phyloP scores from a whole-genome alignment of 192 early-diverging fungal species.

The Podila minutissima region DNA sequence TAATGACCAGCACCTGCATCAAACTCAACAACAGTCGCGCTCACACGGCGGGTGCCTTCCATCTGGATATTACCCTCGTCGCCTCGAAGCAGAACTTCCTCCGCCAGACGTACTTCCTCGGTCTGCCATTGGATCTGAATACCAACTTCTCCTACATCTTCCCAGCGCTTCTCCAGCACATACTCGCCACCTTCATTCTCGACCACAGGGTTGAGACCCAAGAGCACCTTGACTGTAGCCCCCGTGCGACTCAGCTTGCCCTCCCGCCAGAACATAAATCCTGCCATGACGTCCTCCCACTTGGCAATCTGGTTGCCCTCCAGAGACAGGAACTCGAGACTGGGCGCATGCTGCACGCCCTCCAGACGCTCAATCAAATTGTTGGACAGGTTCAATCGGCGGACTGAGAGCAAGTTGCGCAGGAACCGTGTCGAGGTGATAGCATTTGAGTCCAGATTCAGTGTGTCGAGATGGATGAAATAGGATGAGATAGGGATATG shows the following conservation, averaged over 20 bases:
- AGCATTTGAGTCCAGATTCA: slow-evolving; percentile 42
- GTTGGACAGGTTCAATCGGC: slow-evolving; percentile 38
- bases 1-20: slow-evolving; percentile 3
- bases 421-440: slow-evolving; percentile 47
- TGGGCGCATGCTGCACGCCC: slow-evolving; percentile 40
- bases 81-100: slow-evolving; percentile 16
- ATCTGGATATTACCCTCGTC: not conserved
- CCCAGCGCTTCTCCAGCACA: slow-evolving; percentile 48
- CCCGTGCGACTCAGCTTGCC: slow-evolving; percentile 41
- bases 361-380: slow-evolving; percentile 46
- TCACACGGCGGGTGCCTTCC: slow-evolving; percentile 35
- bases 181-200: slow-evolving; percentile 50
- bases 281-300: slow-evolving; percentile 47
- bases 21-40: slow-evolving; percentile 31
- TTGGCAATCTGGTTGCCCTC: slow-evolving; percentile 45
- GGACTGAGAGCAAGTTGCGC: slow-evolving; percentile 33
- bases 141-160: slow-evolving; percentile 40
- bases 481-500: slow-evolving; percentile 45
- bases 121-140: slow-evolving; percentile 40
- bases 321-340: slow-evolving; percentile 26
- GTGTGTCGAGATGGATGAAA: slow-evolving; percentile 31
- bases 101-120: slow-evolving; percentile 19
- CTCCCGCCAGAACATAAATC: slow-evolving; percentile 48
- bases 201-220: slow-evolving; percentile 29
- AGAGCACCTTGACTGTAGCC: slow-evolving; percentile 26